Evolutionary conservation across 1,284 basidiomycete genomes (phyloP), one percentile per base, ranked within the genome.

Genomic region (Pseudozyma flocculosa): DNA sequence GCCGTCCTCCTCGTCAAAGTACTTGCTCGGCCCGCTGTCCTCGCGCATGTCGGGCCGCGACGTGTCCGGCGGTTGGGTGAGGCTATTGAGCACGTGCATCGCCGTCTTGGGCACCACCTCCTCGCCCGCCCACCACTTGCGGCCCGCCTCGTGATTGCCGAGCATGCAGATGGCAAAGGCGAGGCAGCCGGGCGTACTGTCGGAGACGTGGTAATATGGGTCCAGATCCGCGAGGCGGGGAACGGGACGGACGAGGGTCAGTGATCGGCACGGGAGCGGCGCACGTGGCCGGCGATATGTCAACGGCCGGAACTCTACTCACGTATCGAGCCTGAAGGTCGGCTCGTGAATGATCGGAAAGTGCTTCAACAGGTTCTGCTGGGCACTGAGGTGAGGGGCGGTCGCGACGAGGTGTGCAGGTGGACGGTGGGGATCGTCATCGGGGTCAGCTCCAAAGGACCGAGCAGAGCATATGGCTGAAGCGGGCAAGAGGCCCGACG

Each of bases 291-390:
- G n/a, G n/a, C n/a, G n/a, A n/a, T n/a, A n/a, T n/a, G n/a, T n/a
- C n/a, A n/a, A n/a, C n/a, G n/a, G n/a, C n/a, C n/a, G n/a, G n/a
- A n/a, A n/a, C n/a, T n/a, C 5, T 29, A 29, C 26, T 29, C 26
- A 29, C 26, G 65, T 69, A 32, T 69, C 68, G 34, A 72, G 54
- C 32, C 70, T 65, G 49, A 72, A 72, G 19, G 70, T 72, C 10
- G 70, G 70, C 50, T 72, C 70, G 45, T 72, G 70, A 2, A 72
- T 23, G 24, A 72, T 59, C 14, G 70, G 68, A 21, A 72, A 68
- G 41, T 72, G 70, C 45, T 72, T 72, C 51, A 70, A 61, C 42
- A 72, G 38, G 38, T 72, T 72, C 41, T 72, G 66, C 41, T 72
- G 70, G 2, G 68, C 61, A 32, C 26, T 29, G 26, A 29, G 26